Evolutionary conservation across 208 protist species (phyloP), one percentile per base, ranked within the genome.

Genomic region (Phytomonas sp.): DNA sequence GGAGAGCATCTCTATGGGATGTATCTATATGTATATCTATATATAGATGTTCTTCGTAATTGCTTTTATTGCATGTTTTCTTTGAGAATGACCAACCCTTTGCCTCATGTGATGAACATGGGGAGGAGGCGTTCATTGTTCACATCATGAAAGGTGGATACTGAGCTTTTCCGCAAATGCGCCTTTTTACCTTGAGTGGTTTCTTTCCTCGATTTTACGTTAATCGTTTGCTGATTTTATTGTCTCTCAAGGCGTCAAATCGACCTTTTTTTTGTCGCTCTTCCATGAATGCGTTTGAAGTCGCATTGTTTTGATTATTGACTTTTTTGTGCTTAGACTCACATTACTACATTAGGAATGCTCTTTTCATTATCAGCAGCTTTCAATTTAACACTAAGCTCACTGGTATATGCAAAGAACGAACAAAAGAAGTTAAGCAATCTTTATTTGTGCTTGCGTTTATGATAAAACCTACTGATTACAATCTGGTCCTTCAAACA

Each of bases 321-420:
- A 23, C 36, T 60, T 60, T 63, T 68, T 71, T 46, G 40, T 59
- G n/a, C 62, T 31, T 68, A 33, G 30, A 28, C 30, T 31, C 60
- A 51, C 51, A 23, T 29, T 30, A 26, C 4, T 66, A 7, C 53
- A 56, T 40, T 26, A 33, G 20, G 34, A 37, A n/a, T 60, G 8
- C 31, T 53, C 20, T 68, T 68, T 28, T 17, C 64, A n/a, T 51
- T 33, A 60, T 68, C 32, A 34, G 32, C 34, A 34, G 15, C 4
- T 68, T 51, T 37, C 17, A 30, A 36, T 36, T 36, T 33, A 15
- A 26, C 36, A 29, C 26, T n/a, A 46, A 31, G 31, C 28, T 29
- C n/a, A 4, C 30, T 72, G 26, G 13, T 64, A 62, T 72, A 36
- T 66, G 15, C 15, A 46, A 20, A 46, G 13, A 46, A 8, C 15